Evolutionary conservation across 495 filamentous ascomycete species (phyloP), one percentile per base, ranked within the genome.

Genomic region (Daldinia decipiens): DNA sequence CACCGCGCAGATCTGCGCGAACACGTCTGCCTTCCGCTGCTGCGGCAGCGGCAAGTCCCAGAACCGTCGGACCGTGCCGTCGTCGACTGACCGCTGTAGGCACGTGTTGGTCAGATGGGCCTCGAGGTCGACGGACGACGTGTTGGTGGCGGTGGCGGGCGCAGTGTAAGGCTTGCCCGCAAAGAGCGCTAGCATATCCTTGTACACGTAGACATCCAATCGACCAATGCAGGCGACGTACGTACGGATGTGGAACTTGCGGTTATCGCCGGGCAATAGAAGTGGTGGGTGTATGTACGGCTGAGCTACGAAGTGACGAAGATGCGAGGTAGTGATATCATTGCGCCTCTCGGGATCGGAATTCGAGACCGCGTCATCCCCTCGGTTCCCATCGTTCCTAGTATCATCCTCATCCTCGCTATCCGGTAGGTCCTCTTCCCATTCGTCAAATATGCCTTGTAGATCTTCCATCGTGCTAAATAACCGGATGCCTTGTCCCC

Each of bases 231-330:
- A 89, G 55, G 97, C 87, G 58, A 95, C 93, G 75, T 99, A 99
- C 2, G 90, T 90, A 26, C 95, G 86, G 73, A 99, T 92, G 79
- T 99, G 95, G 84, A 99, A 99, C 81, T 99, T 99, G 36, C 89
- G 87, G 62, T 83, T 81, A n/a, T 85, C 83, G 77, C 81, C 83
- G 0, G 87, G 82, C 3, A 97, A 83, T 2, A 98, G 84, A 4
- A 99, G 87, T 1, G 95, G 94, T 4, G 90, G 92, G 77, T 96
- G 87, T 76, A 98, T 94, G 79, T 99, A 99, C n/a, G 92, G 91
- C 79, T 99, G 95, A 3, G 90, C 93, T 76, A 97, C 87, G 82
- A 99, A 99, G 79, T 98, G 94, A 71, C 95, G 92, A 62, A 99
- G 89, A 66, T 98, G 95, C 8, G 91, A 94, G 9, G 94, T 93